Base-by-base conservation (phyloP, 2,329 filamentous ascomycete species). In the Alternaria sp. region DNA sequence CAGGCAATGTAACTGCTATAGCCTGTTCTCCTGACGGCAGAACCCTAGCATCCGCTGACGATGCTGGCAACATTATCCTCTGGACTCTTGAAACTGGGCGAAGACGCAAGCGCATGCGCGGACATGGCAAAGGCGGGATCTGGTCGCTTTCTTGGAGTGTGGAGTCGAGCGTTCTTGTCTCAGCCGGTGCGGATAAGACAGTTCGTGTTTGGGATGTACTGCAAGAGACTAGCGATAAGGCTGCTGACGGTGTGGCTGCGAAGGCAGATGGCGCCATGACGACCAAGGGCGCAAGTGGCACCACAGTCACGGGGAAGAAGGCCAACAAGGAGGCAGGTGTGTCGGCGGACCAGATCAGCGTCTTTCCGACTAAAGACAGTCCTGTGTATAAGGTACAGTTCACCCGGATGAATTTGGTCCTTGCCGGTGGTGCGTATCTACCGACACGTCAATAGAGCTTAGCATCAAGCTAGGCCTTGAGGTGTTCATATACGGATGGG, bases 351-450 rank as follows among this genome's bases (percentile, higher is more conserved):
- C 95, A 98, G 80, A 96, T 99, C 80, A 93, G 89, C 66, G 94
- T 92, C 1, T 98, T 97, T 76, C 90, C 93, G 0, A 98, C 95
- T 4, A 99, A 99, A 86, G 97, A 97, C 81, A 94, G 91, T 16
- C 94, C 94, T 0, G 92, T 98, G 11, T 92, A 96, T 80, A 95
- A 94, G 80, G 94, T 97, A 55, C 88, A 91, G 73, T 97, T 97
- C 73, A 98, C 95, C 4, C 85, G 93, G 62, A 97, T 97, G 92
- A 99, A 99, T 77, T 80, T 98, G 67, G 90, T 97, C 12, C 84
- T 98, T 63, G 93, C 93, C 22, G 93, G 92, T 48, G 93, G 94
- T 41, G 86, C 86, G 38, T 90, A 88, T 79, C 74, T 89, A 74
- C 87, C 87, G 18, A 62, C 64, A 30, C 60, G 69, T 32, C 50